A percentile compares a stretch with the other conserved stretches of the same genome.
phyloP scores from a whole-genome alignment of 305 asterid genomes.

The Rubia occidens region DNA sequence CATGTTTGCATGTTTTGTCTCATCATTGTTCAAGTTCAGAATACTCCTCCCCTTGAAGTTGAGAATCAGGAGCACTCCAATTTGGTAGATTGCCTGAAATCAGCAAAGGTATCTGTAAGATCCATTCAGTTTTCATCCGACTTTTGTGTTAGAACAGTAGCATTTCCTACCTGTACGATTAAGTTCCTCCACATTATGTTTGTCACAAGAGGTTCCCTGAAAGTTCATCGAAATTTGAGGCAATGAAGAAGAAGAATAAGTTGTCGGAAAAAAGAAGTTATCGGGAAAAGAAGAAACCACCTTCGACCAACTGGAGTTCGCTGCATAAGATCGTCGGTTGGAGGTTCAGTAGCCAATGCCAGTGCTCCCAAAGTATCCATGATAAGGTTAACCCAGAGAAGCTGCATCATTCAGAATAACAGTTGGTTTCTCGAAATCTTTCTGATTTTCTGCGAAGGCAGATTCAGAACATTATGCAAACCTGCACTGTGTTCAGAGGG shows the following conservation, averaged over 20 bases:
- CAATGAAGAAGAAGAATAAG: not conserved
- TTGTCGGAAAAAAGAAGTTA: too few species aligned
- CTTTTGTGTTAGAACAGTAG: not conserved
- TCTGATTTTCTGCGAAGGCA: not conserved
- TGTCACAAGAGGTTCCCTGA: slow-evolving; percentile 91
- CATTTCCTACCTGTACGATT: slow-evolving; percentile 57
- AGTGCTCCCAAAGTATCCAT: slow-evolving; percentile 98
- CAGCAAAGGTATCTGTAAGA: not conserved
- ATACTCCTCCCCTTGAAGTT: slow-evolving; percentile 54
- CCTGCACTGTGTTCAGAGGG: slow-evolving; percentile 94
- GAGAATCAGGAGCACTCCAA: slow-evolving; percentile 59
- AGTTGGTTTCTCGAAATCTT: not conserved
- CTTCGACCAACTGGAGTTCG: slow-evolving; percentile 94
- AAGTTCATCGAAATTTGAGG: slow-evolving; percentile 11
- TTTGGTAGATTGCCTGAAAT: slow-evolving; percentile 70
- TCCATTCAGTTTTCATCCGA: not conserved
- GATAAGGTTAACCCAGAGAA: slow-evolving; percentile 96
- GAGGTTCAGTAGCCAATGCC: slow-evolving; percentile 98
- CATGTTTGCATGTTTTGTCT: slow-evolving; percentile 43
- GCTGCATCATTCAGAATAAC: slow-evolving; percentile 31
- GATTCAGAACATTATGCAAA: slow-evolving; percentile 18
- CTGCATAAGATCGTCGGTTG: slow-evolving; percentile 86
- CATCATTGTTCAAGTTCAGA: slow-evolving; percentile 44
- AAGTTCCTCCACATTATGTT: slow-evolving; percentile 98
- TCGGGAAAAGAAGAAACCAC: slow-evolving; percentile 24